These are phyloP conservation scores for Globisporangium abappressorium DNA, from an alignment of 352 stramenopile genomes.

Conservation along the genomic window DNA sequence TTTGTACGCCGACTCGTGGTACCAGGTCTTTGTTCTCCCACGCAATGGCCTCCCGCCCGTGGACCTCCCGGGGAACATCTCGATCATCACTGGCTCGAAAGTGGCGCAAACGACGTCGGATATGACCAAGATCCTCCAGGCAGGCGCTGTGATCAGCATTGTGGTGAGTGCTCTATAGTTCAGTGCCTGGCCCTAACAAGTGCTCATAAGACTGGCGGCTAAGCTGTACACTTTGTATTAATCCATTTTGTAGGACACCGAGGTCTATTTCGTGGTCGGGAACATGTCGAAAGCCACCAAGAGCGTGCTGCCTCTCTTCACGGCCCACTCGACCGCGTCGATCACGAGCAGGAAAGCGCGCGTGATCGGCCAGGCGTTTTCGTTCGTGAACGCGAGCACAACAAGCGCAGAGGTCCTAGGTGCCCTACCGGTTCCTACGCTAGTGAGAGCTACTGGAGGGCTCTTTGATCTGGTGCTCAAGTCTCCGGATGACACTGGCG, in stretches of 20 bases:
- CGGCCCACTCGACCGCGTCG: slow-evolving; percentile 19
- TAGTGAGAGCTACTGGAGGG: slow-evolving; percentile 42
- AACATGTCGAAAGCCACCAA: slow-evolving; percentile 35
- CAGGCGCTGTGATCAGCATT: slow-evolving; percentile 36
- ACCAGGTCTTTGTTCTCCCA: slow-evolving; percentile 54
- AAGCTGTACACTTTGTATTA: no score
- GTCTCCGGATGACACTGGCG: slow-evolving; percentile 46
- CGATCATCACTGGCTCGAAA: slow-evolving; percentile 29
- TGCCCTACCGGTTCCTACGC: slow-evolving; percentile 24
- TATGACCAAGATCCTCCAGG: slow-evolving; percentile 25
- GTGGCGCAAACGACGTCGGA: slow-evolving; percentile 37
- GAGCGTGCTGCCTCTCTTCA: slow-evolving; percentile 29
- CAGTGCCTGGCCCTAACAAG: no score
- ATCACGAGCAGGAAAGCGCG: slow-evolving; percentile 24
- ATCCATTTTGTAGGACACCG: not conserved
- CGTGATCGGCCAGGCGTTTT: slow-evolving; percentile 27
- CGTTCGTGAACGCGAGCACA: slow-evolving; percentile 40
- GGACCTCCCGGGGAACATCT: slow-evolving; percentile 33
- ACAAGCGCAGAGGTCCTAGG: slow-evolving; percentile 25
- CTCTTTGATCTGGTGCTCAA: slow-evolving; percentile 29
- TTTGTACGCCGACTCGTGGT: slow-evolving; percentile 38
- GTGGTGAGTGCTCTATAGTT: slow-evolving; percentile 19
- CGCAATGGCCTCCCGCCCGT: slow-evolving; percentile 20
- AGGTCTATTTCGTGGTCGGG: slow-evolving; percentile 30
- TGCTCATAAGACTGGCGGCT: no score